Evolutionary conservation across 2,329 filamentous ascomycete species (phyloP).

Genomic region (Plectosphaerella cucumerina): DNA sequence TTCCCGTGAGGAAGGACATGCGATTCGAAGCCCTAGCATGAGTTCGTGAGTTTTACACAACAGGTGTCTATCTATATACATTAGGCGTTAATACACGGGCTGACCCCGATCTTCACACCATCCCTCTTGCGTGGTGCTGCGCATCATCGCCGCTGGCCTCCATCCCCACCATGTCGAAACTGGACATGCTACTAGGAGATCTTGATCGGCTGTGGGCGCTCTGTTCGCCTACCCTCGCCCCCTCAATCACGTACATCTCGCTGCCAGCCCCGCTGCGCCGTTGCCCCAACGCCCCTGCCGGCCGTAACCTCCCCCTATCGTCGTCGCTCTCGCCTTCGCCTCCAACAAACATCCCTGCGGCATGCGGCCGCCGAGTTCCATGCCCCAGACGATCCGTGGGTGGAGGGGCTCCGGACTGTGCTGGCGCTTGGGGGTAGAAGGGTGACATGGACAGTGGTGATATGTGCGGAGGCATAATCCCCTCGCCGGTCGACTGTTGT

Average conservation of each 20-base stretch:
- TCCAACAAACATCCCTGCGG: too few relatives aligned
- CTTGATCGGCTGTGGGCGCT: slow-evolving; percentile 17
- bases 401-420: neutral
- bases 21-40: too few relatives aligned
- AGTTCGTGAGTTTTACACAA: too few relatives aligned
- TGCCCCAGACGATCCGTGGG: neutral
- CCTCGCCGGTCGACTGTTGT: neutral
- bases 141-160: slow-evolving; percentile 15
- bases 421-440: neutral
- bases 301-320: neutral
- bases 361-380: neutral
- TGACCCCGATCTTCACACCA: slow-evolving; percentile 7
- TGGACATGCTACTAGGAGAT: slow-evolving; percentile 19
- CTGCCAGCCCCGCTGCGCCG: slow-evolving; percentile 18
- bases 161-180: slow-evolving; percentile 15
- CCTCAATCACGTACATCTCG: slow-evolving; percentile 32
- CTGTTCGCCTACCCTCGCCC: slow-evolving; percentile 14
- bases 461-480: neutral
- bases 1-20: too few relatives aligned
- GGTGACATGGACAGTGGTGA: slow-evolving; percentile 1
- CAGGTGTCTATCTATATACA: too few relatives aligned
- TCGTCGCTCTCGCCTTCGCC: neutral
- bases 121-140: slow-evolving; percentile 8
- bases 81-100: too few relatives aligned
- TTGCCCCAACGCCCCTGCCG: neutral